Conservation (phyloP, 805 yeast species). For the Ogataea pini region DNA sequence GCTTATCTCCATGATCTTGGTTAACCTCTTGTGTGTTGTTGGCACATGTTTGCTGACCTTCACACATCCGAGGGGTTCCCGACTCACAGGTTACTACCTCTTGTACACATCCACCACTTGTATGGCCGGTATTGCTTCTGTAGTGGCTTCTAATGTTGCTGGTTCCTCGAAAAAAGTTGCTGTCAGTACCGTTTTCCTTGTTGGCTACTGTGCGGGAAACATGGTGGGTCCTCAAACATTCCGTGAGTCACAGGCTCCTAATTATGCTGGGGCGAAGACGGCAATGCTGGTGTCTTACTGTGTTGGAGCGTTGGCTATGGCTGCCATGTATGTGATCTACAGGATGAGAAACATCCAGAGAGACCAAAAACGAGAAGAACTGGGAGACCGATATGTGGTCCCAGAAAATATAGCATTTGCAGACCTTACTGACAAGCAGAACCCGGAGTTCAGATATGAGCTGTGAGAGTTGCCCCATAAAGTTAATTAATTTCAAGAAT, state of each 20-base stretch:
- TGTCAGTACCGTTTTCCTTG: slow-evolving; percentile 37
- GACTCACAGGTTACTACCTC: slow-evolving; percentile 35
- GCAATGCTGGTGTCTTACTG: slow-evolving; percentile 15
- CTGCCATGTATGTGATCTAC: slow-evolving; percentile 34
- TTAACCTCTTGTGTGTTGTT: slow-evolving; percentile 23
- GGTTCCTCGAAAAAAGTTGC: slow-evolving; percentile 54
- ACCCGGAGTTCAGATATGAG: slow-evolving; percentile 40
- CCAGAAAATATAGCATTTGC: slow-evolving; percentile 43
- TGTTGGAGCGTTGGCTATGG: slow-evolving; percentile 40
- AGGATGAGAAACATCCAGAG: slow-evolving; percentile 25
- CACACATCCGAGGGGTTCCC: slow-evolving; percentile 19
- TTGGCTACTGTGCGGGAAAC: slow-evolving; percentile 49
- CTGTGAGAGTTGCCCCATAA: too few relatives aligned
- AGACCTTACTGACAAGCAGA: slow-evolving; percentile 46
- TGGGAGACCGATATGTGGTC: slow-evolving; percentile 11
- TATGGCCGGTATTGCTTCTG: slow-evolving; percentile 30
- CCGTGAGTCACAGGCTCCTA: slow-evolving; percentile 46
- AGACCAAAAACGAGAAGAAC: slow-evolving; percentile 28
- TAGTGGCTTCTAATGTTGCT: slow-evolving; percentile 39
- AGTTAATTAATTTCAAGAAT: too few relatives aligned
- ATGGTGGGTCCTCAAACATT: slow-evolving; percentile 57
- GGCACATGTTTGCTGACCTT: slow-evolving; percentile 33
- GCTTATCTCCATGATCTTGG: slow-evolving; percentile 40
- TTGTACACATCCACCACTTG: slow-evolving; percentile 28
- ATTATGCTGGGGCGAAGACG: slow-evolving; percentile 49